Evolutionary conservation across 352 stramenopile genomes (phyloP).

Genomic region (Globisporangium okanoganense): DNA sequence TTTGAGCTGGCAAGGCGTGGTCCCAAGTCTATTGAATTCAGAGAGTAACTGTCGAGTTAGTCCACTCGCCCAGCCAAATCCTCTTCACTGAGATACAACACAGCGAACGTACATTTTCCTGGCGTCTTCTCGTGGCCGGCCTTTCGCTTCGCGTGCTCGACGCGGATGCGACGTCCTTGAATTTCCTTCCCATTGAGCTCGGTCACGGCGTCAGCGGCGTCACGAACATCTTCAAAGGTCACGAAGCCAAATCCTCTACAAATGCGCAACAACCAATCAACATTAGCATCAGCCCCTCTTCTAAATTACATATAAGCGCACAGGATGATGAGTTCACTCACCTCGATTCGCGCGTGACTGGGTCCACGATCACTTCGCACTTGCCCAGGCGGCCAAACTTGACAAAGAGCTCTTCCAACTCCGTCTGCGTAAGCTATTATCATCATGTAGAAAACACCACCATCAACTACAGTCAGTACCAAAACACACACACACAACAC

Average conservation of each 20-base stretch:
- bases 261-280: not conserved
- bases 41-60: not conserved
- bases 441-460: not conserved
- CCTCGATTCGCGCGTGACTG: slow-evolving; percentile 70
- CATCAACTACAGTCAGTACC: not conserved
- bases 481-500: not conserved
- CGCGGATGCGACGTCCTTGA: slow-evolving; percentile 60
- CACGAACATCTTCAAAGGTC: slow-evolving; percentile 72
- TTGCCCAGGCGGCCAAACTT: slow-evolving; percentile 75
- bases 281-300: not conserved
- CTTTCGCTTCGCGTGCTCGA: slow-evolving; percentile 80
- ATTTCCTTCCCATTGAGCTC: slow-evolving; percentile 83
- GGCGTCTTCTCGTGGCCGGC: slow-evolving; percentile 82
- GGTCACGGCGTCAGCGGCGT: slow-evolving; percentile 73
- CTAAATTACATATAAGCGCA: not conserved
- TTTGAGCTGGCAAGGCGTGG: slow-evolving; percentile 69
- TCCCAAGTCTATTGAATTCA: slow-evolving; percentile 46
- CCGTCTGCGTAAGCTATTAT: slow-evolving; percentile 33
- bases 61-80: not conserved
- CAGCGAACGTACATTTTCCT: slow-evolving; percentile 58
- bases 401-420: slow-evolving; percentile 66
- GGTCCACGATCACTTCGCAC: slow-evolving; percentile 81
- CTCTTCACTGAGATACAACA: not conserved
- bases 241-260: slow-evolving; percentile 72
- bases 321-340: slow-evolving; percentile 14